Conservation (phyloP, 257 asterid genomes). For the Rubia yunnanensis region DNA sequence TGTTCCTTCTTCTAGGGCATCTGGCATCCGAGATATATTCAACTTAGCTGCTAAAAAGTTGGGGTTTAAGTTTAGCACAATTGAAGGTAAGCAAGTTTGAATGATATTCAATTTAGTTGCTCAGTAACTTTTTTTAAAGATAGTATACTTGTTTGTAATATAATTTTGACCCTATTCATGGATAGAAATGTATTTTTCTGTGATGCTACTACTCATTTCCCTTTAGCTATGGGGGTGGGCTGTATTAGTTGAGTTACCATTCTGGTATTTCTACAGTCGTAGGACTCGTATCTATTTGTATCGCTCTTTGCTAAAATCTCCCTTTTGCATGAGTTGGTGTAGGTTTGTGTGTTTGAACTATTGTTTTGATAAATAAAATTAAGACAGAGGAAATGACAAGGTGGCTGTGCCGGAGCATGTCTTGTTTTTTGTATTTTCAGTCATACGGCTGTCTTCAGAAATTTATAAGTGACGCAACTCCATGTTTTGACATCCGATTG, state of each 20-base stretch:
- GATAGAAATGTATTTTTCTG: not conserved
- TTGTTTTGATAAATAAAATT: not conserved
- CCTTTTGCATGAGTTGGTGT: not conserved
- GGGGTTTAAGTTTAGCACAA: constrained; percentile 61
- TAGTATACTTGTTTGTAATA: not conserved
- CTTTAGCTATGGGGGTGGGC: not conserved
- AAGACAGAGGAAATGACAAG: not conserved
- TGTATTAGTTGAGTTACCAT: not conserved
- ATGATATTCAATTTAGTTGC: not conserved
- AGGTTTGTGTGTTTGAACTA: not conserved
- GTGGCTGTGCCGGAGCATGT: not conserved
- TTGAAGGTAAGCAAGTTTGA: constrained; percentile 41
- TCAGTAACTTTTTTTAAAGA: not conserved
- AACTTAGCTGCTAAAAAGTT: constrained; percentile 78
- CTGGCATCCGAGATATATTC: constrained; percentile 64
- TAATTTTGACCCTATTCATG: not conserved
- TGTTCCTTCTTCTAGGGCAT: constrained; percentile 60
- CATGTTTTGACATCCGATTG: not conserved
- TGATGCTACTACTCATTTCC: not conserved
- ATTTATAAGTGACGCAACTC: not conserved
- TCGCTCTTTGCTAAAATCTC: not conserved
- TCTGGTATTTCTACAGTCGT: not conserved
- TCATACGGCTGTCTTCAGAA: not conserved
- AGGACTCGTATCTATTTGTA: not conserved
- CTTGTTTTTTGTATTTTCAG: not conserved